Evolutionary conservation across 257 asterid genomes (phyloP), one percentile per base, ranked within the genome.

Genomic region (Buddleja alternifolia): DNA sequence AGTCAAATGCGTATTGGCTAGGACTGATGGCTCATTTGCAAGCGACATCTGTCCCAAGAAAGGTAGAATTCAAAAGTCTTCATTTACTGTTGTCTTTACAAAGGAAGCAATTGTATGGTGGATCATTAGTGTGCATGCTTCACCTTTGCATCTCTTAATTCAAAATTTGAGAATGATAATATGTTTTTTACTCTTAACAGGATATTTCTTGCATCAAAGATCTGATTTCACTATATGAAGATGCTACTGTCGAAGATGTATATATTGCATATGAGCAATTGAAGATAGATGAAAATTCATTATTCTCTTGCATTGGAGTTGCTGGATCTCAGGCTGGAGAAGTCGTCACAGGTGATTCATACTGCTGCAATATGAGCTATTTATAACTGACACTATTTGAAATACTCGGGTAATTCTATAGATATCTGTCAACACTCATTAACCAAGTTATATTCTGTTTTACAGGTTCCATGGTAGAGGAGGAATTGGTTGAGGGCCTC

Each of bases 1-100:
- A 94, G 81, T 94, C 99, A 75, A 94, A 94, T 77, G 89, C 95
- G 4, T 94, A 94, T 82, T 94, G 97, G 99, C 88, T 94, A 70
- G 99, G 99, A 48, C 72, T 94, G 87, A 83, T 94, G 85, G 85
- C 99, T 66, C 99, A 94, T 75, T 75, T 91, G 83, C 99, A 94
- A 80, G 88, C 97, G 20, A 50, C 84, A 69, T 91, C 96, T 63
- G 97, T 94, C 67, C 93, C 95, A 60, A 79, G 88, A 76, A 94
- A 94, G 99, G 99, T 94, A 75, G 64, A 47, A 17, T 21, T 46
- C 23, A 32, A 59, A 41, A 8, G 34, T 56, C 47, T 44, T 72
- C 51, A 23, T 24, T 61, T 70, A 39, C 41, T 37, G 50, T 20
- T 40, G 44, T 1, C 44, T 42, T 45, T 23, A 44, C n/a, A 46